These are phyloP conservation scores for Leptographium galeiforme DNA, from an alignment of 2,329 filamentous ascomycete genomes.

Conservation along the genomic window DNA sequence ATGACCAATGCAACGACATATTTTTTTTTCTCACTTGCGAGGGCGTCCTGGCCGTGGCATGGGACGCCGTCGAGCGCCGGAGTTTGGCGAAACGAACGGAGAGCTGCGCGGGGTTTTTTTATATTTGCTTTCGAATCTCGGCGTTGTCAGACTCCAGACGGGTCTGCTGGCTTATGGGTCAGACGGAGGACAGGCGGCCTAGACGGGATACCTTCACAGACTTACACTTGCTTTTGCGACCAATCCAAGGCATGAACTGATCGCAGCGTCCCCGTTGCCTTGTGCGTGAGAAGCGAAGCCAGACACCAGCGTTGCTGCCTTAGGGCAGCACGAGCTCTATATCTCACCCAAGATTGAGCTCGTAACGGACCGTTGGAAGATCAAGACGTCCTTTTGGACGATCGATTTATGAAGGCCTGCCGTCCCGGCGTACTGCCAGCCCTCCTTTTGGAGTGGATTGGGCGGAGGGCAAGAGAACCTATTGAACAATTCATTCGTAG, in stretches of 20 bases:
- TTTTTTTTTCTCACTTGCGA: not conserved
- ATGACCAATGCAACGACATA: not conserved
- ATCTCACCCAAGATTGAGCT: constrained; percentile 49
- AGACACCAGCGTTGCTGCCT: constrained; percentile 58
- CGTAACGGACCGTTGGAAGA: constrained; percentile 81
- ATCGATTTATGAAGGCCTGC: constrained; percentile 25
- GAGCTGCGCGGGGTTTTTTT: not conserved
- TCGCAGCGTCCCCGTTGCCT: not conserved
- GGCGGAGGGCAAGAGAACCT: constrained; percentile 29
- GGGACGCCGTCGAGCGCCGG: not conserved
- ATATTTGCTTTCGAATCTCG: not conserved
- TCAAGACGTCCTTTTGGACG: constrained; percentile 19
- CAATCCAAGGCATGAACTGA: not conserved
- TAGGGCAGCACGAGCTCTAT: constrained; percentile 58
- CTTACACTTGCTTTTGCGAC: not conserved
- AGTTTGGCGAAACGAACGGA: not conserved
- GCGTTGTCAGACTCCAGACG: not conserved
- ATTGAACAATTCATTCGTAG: constrained; percentile 15
- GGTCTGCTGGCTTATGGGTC: not conserved
- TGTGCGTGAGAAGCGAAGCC: not conserved
- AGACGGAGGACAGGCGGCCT: not conserved
- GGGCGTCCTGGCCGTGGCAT: not conserved
- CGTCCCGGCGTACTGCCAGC: constrained; percentile 17
- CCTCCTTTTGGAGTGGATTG: constrained; percentile 19
- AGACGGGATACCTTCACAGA: constrained; percentile 1